phyloP scores from a whole-genome alignment of 1,284 basidiomycete genomes.

The Ceratobasidium sp. region DNA sequence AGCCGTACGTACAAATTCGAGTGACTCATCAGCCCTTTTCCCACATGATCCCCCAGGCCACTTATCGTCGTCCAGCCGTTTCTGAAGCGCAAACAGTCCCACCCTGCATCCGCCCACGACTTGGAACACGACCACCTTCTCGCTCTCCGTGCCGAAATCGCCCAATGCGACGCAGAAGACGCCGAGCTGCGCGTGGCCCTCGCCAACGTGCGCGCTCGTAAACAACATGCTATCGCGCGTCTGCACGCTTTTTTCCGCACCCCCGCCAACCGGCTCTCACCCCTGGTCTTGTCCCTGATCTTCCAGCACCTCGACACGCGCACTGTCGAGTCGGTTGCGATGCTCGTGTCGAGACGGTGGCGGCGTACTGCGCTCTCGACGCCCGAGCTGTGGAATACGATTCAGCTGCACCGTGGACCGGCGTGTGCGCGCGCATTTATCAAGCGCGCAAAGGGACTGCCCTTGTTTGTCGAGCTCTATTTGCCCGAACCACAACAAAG shows the following conservation, averaged over 20 bases:
- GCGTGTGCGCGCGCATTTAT: slow-evolving; percentile 14
- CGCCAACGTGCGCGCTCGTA: slow-evolving; percentile 22
- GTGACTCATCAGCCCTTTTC: neutral
- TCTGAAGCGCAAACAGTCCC: slow-evolving; percentile 28
- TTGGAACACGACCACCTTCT: slow-evolving; percentile 8
- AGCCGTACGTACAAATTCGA: slow-evolving; percentile 2
- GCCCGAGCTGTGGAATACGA: slow-evolving; percentile 32
- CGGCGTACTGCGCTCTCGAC: neutral
- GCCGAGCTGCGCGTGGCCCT: slow-evolving; percentile 20
- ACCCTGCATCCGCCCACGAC: neutral
- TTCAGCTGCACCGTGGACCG: slow-evolving; percentile 11
- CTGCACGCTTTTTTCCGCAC: slow-evolving; percentile 29
- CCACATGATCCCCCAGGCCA: neutral
- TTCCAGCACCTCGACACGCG: slow-evolving; percentile 12
- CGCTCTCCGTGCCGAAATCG: slow-evolving; percentile 29
- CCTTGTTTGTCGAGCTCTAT: slow-evolving; percentile 13
- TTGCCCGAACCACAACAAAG: slow-evolving; percentile 19
- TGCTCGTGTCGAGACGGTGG: slow-evolving; percentile 30
- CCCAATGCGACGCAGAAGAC: slow-evolving; percentile 25
- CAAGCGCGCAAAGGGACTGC: slow-evolving; percentile 19
- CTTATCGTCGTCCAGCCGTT: slow-evolving; percentile 23
- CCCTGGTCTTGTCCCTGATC: neutral
- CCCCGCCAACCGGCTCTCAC: slow-evolving; percentile 18
- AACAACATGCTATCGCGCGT: slow-evolving; percentile 10
- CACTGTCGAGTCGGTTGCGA: slow-evolving; percentile 14